Conservation (phyloP, 768 basidiomycete species). For the Tricholoma bakamatsutake region DNA sequence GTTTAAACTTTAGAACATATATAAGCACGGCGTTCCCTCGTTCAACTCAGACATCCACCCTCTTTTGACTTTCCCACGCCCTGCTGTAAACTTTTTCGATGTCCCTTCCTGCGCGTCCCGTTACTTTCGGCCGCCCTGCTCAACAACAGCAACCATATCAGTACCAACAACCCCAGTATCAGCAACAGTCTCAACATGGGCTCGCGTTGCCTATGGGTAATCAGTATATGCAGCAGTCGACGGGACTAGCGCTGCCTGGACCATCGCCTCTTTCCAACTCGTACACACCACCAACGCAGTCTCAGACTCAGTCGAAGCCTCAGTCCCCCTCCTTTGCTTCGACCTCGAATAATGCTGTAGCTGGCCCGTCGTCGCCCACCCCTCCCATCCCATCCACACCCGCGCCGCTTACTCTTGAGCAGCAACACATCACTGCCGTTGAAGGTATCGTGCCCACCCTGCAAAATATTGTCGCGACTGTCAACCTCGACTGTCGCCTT, state of each 20-base stretch:
- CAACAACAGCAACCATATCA: conserved; percentile 36
- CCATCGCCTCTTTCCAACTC: conserved; percentile 56
- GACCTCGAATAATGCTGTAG: conserved; percentile 33
- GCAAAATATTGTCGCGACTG: conserved; percentile 99
- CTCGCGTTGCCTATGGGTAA: conserved; percentile 57
- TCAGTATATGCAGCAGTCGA: conserved; percentile 37
- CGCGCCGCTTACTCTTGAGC: conserved; percentile 74
- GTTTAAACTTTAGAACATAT: conserved; percentile 39
- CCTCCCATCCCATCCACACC: conserved; percentile 64
- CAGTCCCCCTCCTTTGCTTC: conserved; percentile 21
- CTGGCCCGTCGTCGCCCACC: conserved; percentile 54
- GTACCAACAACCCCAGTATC: conserved; percentile 36
- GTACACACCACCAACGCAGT: conserved; percentile 33
- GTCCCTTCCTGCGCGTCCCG: conserved; percentile 70
- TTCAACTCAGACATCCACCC: conserved; percentile 24
- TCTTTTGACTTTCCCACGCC: conserved; percentile 38
- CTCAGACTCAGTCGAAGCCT: conserved; percentile 23
- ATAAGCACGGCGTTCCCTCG: conserved; percentile 31
- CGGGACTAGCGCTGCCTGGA: conserved; percentile 40
- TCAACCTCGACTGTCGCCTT: conserved; percentile 93
- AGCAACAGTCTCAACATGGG: conserved; percentile 39
- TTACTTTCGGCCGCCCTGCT: conserved; percentile 63
- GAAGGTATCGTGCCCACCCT: conserved; percentile 98
- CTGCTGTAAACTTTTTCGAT: conserved; percentile 27
- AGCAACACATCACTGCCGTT: conserved; percentile 93